These are phyloP conservation scores for Sisymbrium irio DNA, from an alignment of 345 rosid genomes.

Conservation along the genomic window DNA sequence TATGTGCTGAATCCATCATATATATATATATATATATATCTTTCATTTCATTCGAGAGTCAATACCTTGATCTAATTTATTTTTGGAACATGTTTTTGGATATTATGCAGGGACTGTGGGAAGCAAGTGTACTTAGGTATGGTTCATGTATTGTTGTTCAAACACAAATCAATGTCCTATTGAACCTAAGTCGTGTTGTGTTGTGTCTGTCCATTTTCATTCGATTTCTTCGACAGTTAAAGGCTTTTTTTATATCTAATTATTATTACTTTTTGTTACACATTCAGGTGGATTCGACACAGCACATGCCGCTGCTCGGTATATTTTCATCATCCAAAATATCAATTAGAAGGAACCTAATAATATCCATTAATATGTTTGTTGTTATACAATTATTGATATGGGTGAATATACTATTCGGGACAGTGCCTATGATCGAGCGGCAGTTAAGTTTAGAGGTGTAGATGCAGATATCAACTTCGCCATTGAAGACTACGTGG, in stretches of 20 bases:
- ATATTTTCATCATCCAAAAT: not conserved
- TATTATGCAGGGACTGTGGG: conserved; percentile 89
- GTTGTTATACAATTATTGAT: not conserved
- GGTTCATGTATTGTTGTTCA: conserved; percentile 9
- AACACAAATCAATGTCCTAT: not conserved
- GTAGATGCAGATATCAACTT: conserved; percentile 94
- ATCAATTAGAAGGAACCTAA: not conserved
- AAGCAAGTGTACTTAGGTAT: conserved; percentile 97
- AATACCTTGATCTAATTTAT: not conserved
- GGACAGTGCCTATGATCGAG: conserved; percentile 92
- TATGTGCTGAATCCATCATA: not conserved
- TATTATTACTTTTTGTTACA: not conserved
- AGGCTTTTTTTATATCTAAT: not conserved
- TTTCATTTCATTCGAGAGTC: not conserved
- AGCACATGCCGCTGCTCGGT: conserved; percentile 99
- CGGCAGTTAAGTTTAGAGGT: conserved; percentile 95
- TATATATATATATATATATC: not conserved
- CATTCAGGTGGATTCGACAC: conserved; percentile 96
- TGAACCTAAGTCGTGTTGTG: not conserved
- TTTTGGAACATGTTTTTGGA: not conserved
- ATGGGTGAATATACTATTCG: not conserved
- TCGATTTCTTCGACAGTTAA: not conserved
- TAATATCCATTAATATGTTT: not conserved
- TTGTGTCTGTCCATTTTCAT: conserved; percentile 23
- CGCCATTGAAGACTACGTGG: conserved; percentile 73